Conservation (phyloP, 345 rosid species). For the rapeseed (Brassica napus) region Da-Ae NC_063435.1:3925501-3926000, state of each 20-base stretch:
- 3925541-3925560: constrained; percentile 24
- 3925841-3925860: background rate
- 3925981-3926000: background rate
- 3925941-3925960: no score
- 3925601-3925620: background rate
- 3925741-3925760: constrained; percentile 10
- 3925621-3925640: background rate
- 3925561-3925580: background rate
- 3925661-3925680: constrained; percentile 1
- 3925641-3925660: background rate
- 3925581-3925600: background rate
- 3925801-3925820: background rate
- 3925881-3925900: background rate
- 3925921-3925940: no score
- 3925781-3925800: background rate
- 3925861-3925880: background rate
- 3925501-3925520: background rate
- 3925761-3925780: background rate
- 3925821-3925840: background rate
- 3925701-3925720: background rate
- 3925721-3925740: constrained; percentile 20
- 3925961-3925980: no score
- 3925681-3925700: background rate
- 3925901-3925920: background rate
- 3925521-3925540: background rate